Evolutionary conservation across 2,329 filamentous ascomycete genomes (phyloP), one percentile per base, ranked within the genome.

Genomic region (Thyridium curvatum): DNA sequence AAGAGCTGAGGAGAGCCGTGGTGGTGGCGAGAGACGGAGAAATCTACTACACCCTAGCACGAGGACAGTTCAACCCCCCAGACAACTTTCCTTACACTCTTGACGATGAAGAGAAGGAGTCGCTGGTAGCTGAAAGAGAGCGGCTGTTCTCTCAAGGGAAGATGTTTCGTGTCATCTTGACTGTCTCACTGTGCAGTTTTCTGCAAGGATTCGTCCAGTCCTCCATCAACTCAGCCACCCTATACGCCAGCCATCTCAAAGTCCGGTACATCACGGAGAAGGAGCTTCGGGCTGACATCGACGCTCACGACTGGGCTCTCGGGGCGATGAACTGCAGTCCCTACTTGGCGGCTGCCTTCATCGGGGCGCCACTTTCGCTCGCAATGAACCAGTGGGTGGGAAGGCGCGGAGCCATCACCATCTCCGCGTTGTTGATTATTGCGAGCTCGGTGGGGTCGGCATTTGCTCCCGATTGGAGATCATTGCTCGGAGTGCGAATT

Each of bases 181-280:
- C 63, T 2, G 65, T 69, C 12, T 66, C 64, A 3, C 52, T 68
- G 3, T 65, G 66, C 0, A 66, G 65, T 0, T 61, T 69, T 32
- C 48, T 69, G 0, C 66, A 69, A 46, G 65, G 65, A 10, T 65
- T 65, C 30, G 64, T 69, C 2, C 66, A 69, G 41, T 64, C 62
- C 0, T 68, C 63, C 5, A 60, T 68, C 43, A 68, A 68, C 41
- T 61, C 61, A 10, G 61, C 64, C 1, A 60, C 60, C 0, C 40
- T 66, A 0, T 68, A 48, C 18, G 42, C 37, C 12, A 13, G 14
- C 15, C 12, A 37, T 13, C 34, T 37, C n/a, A n/a, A n/a, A n/a
- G n/a, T n/a, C n/a, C n/a, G n/a, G n/a, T 10, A 26, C 21, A 26
- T 26, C 21, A 6, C 21, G 21, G 21, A 26, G 10, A 26, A 10